phyloP scores from a whole-genome alignment of 169 alveolate genomes.

The Cryptosporidium bovis region DNA sequence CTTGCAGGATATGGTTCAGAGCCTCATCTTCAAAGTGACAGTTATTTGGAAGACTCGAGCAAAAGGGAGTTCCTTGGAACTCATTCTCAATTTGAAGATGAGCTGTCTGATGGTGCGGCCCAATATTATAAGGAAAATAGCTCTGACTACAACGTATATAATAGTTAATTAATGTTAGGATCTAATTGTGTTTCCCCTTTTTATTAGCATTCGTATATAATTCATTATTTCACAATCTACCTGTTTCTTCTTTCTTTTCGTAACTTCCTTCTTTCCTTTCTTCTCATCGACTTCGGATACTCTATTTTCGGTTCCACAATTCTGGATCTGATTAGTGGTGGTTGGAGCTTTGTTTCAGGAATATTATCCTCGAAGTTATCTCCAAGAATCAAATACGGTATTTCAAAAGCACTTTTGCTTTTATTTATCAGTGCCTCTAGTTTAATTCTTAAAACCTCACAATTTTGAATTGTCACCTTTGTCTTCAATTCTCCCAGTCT shows the following conservation, averaged over 20 bases:
- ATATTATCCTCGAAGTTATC: neutral
- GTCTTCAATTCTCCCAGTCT: neutral
- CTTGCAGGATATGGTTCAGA: slow-evolving; percentile 59
- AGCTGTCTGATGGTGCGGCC: slow-evolving; percentile 4
- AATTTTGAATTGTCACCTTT: neutral
- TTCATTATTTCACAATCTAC: too few relatives aligned
- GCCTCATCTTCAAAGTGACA: neutral
- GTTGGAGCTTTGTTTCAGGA: neutral
- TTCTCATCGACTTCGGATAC: slow-evolving; percentile 29
- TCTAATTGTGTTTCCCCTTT: too few relatives aligned
- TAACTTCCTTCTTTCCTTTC: slow-evolving; percentile 48
- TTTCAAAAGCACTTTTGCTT: slow-evolving; percentile 12
- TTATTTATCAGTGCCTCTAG: slow-evolving; percentile 14
- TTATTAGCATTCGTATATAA: too few relatives aligned
- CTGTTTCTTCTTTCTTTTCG: slow-evolving; percentile 53
- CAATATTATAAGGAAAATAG: slow-evolving; percentile 29
- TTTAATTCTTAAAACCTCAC: slow-evolving; percentile 1
- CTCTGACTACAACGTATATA: slow-evolving; percentile 15
- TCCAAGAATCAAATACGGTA: slow-evolving; percentile 30
- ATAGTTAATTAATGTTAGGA: neutral
- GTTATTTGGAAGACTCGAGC: neutral
- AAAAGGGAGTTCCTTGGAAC: neutral
- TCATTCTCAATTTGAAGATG: slow-evolving; percentile 2
- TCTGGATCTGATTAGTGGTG: slow-evolving; percentile 3
- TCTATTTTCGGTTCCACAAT: slow-evolving; percentile 43